Conservation (phyloP, 192 early-diverging fungal species). For the Phlyctochytrium arcticum region DNA sequence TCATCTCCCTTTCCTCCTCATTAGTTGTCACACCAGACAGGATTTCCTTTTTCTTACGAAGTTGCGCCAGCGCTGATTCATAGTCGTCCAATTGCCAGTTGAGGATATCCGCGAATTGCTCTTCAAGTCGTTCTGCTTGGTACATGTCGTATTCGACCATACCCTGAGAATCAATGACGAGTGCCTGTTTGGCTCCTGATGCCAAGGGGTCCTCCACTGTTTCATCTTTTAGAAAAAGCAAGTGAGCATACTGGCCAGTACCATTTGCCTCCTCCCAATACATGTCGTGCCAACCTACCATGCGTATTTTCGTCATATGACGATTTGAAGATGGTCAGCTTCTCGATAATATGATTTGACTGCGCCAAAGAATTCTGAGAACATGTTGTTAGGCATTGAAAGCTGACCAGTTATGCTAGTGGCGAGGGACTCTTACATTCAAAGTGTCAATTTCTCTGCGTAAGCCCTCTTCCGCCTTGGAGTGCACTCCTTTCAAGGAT, state of each 20-base stretch:
- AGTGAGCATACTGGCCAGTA: no score
- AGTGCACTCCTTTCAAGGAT: conserved; percentile 11
- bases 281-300: conserved; percentile 6
- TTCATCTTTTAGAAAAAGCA: no score
- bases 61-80: conserved; percentile 36
- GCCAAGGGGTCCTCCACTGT: no score
- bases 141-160: conserved; percentile 44
- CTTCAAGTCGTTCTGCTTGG: conserved; percentile 39
- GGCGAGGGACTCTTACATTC: no score
- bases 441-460: conserved; percentile 33
- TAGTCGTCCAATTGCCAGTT: conserved; percentile 48
- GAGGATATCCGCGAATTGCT: conserved; percentile 46
- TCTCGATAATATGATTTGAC: conserved; percentile 42
- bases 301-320: conserved; percentile 27
- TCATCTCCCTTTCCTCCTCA: conserved; percentile 31
- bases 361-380: conserved; percentile 26
- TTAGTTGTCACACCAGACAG: conserved; percentile 24
- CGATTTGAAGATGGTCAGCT: conserved; percentile 44
- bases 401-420: neutral
- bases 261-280: no score
- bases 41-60: conserved; percentile 41
- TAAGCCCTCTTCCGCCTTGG: conserved; percentile 24
- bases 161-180: conserved; percentile 38
- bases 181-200: conserved; percentile 34
- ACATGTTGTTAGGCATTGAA: neutral